Evolutionary conservation across 2,329 filamentous ascomycete genomes (phyloP).

Genomic region (Penicillium digitatum): DNA sequence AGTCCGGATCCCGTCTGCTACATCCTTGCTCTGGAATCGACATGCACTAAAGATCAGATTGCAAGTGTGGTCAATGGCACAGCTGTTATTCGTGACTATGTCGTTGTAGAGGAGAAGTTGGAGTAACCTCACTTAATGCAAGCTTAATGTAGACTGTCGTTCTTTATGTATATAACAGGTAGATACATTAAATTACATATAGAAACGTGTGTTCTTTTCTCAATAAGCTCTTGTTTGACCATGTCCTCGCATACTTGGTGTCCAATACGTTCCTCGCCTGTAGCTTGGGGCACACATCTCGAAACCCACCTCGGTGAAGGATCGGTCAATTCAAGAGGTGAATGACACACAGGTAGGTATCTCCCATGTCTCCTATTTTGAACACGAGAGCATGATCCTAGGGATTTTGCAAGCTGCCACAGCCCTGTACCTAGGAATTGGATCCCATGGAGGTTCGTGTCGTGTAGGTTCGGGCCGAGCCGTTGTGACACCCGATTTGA

Average conservation of each 20-base stretch:
- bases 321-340: not conserved
- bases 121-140: not conserved
- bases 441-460: not conserved
- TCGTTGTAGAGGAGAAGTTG: conserved; percentile 36
- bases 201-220: not conserved
- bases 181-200: not conserved
- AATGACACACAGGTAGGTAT: not conserved
- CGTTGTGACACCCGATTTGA: not conserved
- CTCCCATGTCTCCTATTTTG: not conserved
- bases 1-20: conserved; percentile 46
- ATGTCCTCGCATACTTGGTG: not conserved
- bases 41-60: conserved; percentile 47
- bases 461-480: conserved; percentile 1
- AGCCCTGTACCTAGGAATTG: not conserved
- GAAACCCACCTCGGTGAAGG: not conserved
- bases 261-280: too few species aligned
- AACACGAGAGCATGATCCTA: not conserved
- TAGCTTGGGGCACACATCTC: not conserved
- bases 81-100: conserved; percentile 47
- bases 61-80: conserved; percentile 43
- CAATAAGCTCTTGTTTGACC: not conserved
- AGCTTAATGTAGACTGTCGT: not conserved
- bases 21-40: conserved; percentile 35
- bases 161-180: not conserved
- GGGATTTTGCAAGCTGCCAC: not conserved